A percentile compares a stretch with the other conserved stretches of the same genome.
Evolutionary conservation across 73 alveolate species (phyloP).

Genomic region (Loxodes magnus): DNA sequence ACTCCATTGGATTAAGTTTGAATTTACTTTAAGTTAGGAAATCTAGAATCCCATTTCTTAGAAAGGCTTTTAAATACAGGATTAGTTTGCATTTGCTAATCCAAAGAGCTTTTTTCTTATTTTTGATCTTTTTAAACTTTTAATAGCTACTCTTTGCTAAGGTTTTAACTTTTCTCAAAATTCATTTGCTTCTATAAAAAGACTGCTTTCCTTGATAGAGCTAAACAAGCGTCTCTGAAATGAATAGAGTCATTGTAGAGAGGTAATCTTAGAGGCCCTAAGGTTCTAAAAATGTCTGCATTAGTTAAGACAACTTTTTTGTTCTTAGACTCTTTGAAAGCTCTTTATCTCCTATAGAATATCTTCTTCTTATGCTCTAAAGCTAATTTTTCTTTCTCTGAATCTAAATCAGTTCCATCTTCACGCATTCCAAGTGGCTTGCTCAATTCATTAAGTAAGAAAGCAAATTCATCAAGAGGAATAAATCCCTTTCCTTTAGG

Average conservation of each 20-base stretch:
- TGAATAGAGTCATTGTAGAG: conserved; percentile 4
- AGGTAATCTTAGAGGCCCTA: neutral
- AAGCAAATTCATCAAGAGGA: conserved; percentile 13
- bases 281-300: neutral
- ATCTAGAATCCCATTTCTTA: too few species aligned
- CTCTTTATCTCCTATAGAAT: neutral
- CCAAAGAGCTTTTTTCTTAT: too few species aligned
- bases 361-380: conserved; percentile 5
- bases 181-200: too few species aligned
- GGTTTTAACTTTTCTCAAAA: too few species aligned
- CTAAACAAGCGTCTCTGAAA: conserved; percentile 13
- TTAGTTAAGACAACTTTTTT: too few species aligned
- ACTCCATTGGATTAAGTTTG: too few species aligned
- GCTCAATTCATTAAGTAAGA: conserved; percentile 20
- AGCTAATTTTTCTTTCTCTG: neutral
- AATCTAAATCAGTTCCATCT: conserved; percentile 12
- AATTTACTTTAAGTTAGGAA: too few species aligned
- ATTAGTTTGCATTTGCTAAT: too few species aligned
- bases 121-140: too few species aligned
- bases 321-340: neutral
- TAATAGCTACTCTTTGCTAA: too few species aligned
- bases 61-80: too few species aligned
- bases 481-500: conserved; percentile 28
- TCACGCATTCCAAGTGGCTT: conserved; percentile 20
- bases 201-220: too few species aligned